Base-by-base conservation (phyloP, 2,329 filamentous ascomycete species). In the Calonectria naviculata region DNA sequence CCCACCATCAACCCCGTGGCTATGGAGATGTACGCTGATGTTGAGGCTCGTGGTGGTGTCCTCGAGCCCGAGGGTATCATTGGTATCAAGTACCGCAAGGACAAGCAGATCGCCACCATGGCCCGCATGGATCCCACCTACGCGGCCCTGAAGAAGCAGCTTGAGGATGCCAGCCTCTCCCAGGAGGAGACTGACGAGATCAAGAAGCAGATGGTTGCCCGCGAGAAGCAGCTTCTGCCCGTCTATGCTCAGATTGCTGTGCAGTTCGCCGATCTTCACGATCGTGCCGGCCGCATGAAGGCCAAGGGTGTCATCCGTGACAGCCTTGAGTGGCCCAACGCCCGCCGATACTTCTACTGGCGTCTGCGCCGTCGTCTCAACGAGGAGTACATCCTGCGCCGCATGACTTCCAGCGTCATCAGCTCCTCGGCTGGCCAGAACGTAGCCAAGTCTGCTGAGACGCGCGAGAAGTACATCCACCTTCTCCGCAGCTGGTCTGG, bases 21-120 rank as follows among this genome's bases (percentile, higher is more conserved):
- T 80, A 99, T 99, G 97, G 97, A 99, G 85, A 99, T 99, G 97
- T 99, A 99, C 83, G 97, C 97, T 67, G 97, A 99, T 80, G 92
- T 94, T 75, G 96, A 99, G 76, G 89, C 97, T 68, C 97, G 97
- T 72, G 97, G 96, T 86, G 97, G 97, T 93, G 95, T 99, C 58
- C 90, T 99, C 74, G 97, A 99, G 85, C 97, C 97, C 9, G 97
- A 99, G 84, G 97, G 97, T 87, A 98, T 98, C 81, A 93, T 99
- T 68, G 95, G 95, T 84, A 98, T 99, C 91, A 99, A 98, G 87
- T 99, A 95, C 89, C 94, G 95, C 83, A 96, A 94, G 84, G 96
- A 99, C 80, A 97, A 96, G 88, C 97, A 98, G 87, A 92, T 99
- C 26, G 93, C 97, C 83, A 98, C 96, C 70, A 99, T 99, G 97